Percentiles rank a stretch among this genome's conserved stretches.
Evolutionary conservation across 1,284 basidiomycete species (phyloP).

Genomic region (Neolentinus lepideus): DNA sequence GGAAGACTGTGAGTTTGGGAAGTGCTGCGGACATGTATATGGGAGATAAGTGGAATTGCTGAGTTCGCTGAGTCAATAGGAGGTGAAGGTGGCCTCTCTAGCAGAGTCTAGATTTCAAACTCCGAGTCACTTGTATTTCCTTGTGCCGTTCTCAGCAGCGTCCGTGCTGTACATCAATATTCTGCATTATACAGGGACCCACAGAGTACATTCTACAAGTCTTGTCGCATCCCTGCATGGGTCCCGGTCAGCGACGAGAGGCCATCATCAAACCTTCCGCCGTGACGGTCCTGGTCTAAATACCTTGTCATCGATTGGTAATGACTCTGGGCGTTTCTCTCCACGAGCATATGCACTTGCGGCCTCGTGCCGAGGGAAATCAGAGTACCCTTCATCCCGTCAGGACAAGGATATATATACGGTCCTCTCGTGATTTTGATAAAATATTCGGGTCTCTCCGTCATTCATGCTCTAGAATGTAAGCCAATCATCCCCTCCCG

Average conservation of each 20-base stretch:
- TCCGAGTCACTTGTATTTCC: too few relatives aligned
- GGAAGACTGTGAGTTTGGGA: constrained; percentile 38
- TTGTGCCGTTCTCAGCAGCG: too few relatives aligned
- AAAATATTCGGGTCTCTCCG: background rate
- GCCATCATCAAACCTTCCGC: background rate
- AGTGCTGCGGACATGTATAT: background rate
- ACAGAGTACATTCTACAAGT: background rate
- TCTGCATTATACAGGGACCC: background rate
- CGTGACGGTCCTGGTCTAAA: background rate
- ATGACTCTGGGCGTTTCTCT: background rate
- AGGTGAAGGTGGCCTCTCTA: background rate
- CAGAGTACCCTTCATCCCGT: background rate
- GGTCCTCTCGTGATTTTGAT: background rate
- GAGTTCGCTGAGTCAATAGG: background rate
- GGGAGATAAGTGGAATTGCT: too few relatives aligned
- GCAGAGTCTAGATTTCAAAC: too few relatives aligned
- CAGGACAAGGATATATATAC: background rate
- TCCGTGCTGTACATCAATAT: too few relatives aligned
- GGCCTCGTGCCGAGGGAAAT: background rate
- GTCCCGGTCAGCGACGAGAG: too few relatives aligned
- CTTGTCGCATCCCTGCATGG: background rate
- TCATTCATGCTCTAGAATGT: background rate
- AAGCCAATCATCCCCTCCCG: background rate
- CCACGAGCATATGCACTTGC: background rate
- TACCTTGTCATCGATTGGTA: background rate